Base-by-base conservation (phyloP, 345 rosid species). In the Litchi chinensis region DNA sequence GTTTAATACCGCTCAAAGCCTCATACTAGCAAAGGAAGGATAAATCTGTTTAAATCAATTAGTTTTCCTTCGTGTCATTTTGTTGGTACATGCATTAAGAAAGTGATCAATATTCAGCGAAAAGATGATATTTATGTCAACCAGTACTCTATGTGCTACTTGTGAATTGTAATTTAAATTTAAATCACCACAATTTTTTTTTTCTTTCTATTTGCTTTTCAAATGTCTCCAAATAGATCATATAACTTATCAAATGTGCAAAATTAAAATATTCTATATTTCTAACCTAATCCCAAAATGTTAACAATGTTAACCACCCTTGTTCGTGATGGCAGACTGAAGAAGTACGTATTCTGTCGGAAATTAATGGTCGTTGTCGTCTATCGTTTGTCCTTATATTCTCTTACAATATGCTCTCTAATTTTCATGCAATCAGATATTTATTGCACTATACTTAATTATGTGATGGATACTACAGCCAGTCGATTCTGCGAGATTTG, bases 301-400 rank as follows among this genome's bases (percentile, higher is more conserved):
- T 19, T 18, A 57, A 57, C 56, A 57, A 57, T 57, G 63, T 57
- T 57, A 57, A 57, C 26, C 63, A 57, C 63, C 63, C n/a, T 7
- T 8, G 24, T 57, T 57, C 22, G 18, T 54, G 21, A 54, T 54
- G n/a, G 59, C 28, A 60, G 24, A 19, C 65, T 3, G 28, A n/a
- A 8, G 26, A 60, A 60, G 65, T 60, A 21, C 65, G 3, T 60
- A 21, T 60, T 60, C 26, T 54, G 59, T 54, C n/a, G 16, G 8
- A 21, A 60, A 19, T 60, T 60, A 60, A 60, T 60, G 65, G 65
- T 22, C 4, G 1, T 60, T 60, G 65, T 60, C 65, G 65, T 60
- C 22, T 60, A 60, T 60, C 16, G 65, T 60, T 60, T 60, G 65
- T 60, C 28, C 65, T 21, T 60, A 60, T 60, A 60, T 60, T 60